Evolutionary conservation across 352 stramenopile species (phyloP), one percentile per base, ranked within the genome.

Genomic region (Pythium myriotylum): DNA sequence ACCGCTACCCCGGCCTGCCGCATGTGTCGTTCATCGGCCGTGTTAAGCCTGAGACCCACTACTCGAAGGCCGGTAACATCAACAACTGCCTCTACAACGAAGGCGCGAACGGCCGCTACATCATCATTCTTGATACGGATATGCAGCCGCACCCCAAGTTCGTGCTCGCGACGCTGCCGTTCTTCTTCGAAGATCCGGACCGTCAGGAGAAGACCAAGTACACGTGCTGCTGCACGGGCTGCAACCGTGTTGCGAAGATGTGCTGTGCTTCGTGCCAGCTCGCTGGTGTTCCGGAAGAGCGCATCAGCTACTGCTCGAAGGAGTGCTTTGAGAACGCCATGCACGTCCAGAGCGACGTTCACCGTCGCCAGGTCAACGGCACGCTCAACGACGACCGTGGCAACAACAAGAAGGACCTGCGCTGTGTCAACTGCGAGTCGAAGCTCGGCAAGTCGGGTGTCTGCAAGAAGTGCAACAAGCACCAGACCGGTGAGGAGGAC

Each of bases 11-110:
- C 43, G 84, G 84, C 23, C 69, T 92, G 22, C 81, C 84, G 2
- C 84, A 91, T 49, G 84, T 92, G 55, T 83, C 81, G 5, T 92
- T 89, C 49, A 75, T 92, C 39, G 84, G 84, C 4, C 84, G 84
- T 72, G 79, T 92, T 20, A 92, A 92, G 76, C 81, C 84, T 2
- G 76, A 89, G 27, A 77, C 73, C 4, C 84, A 95, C 71, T 91
- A 93, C 71, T 90, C 86, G 13, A 95, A 95, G 76, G 86, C 86
- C 17, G 86, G 86, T 26, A 95, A 95, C 73, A 91, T 95, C 70
- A 95, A 95, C 77, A 95, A 95, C 62, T 76, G 67, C 16, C 70
- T 92, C 47, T 91, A 92, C 76, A 92, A 95, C 63, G 86, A 95
- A 61, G 84, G 83, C 20, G 79, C 83, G 16, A 92, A 79, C 52